These are phyloP conservation scores for Xylariomycetidae sp. DNA, from an alignment of 2,329 filamentous ascomycete genomes.

Conservation along the genomic window DNA sequence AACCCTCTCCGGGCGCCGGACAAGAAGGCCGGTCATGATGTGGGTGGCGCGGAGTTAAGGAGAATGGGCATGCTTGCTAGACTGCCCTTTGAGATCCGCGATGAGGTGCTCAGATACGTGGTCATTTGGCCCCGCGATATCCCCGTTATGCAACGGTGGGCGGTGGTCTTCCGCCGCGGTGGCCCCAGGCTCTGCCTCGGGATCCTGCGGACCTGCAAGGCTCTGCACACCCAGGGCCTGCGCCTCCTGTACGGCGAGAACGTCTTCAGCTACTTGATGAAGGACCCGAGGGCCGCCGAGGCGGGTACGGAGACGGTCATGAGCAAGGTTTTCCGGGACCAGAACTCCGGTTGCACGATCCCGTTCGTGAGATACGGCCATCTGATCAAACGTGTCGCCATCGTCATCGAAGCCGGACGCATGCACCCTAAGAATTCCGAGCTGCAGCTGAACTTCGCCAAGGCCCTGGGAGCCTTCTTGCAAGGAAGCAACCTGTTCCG, in stretches of 20 bases:
- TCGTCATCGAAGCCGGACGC: constrained; percentile 39
- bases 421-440: too few relatives aligned
- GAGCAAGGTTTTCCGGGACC: too few relatives aligned
- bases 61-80: constrained; percentile 9
- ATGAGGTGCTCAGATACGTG: constrained; percentile 27
- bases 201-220: constrained; percentile 32
- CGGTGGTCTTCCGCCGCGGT: constrained; percentile 20
- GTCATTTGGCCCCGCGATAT: constrained; percentile 26
- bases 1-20: too few relatives aligned
- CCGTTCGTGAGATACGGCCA: constrained; percentile 31
- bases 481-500: constrained; percentile 32
- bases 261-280: constrained; percentile 39
- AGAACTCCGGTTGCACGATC: constrained; percentile 24
- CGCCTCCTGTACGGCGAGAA: constrained; percentile 43
- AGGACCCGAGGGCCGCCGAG: constrained; percentile 26
- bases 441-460: constrained; percentile 25
- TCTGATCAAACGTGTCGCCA: constrained; percentile 34
- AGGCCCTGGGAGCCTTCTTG: constrained; percentile 25
- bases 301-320: constrained; percentile 6
- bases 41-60: too few relatives aligned
- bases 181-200: constrained; percentile 25
- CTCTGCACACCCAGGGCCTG: constrained; percentile 31
- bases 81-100: constrained; percentile 26
- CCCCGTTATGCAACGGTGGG: constrained; percentile 27
- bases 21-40: too few relatives aligned